These are phyloP conservation scores for Articulospora tetracladia DNA, from an alignment of 495 filamentous ascomycete genomes.

Conservation along the genomic window DNA sequence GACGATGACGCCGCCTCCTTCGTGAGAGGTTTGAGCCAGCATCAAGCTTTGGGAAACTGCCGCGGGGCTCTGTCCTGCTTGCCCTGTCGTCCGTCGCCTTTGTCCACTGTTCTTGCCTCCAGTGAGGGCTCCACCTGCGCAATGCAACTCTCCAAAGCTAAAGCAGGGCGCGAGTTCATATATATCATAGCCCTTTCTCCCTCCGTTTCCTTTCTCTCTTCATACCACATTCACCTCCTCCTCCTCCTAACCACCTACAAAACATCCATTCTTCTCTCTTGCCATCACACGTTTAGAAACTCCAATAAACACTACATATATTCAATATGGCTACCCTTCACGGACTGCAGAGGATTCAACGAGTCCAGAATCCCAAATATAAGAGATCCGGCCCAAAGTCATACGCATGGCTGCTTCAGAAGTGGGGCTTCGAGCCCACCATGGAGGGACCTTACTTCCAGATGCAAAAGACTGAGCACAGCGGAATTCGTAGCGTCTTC, in stretches of 20 bases:
- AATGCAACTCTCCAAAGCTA: background rate
- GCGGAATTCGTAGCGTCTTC: background rate
- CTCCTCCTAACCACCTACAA: background rate
- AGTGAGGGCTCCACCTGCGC: background rate
- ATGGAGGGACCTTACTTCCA: constrained; percentile 63
- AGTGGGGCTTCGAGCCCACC: constrained; percentile 68
- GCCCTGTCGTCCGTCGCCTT: background rate
- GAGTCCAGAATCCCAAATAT: constrained; percentile 61
- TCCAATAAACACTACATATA: background rate
- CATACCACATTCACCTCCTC: background rate
- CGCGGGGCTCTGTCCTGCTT: background rate
- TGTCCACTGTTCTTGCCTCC: background rate
- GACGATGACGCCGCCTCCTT: background rate
- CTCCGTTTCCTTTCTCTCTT: background rate
- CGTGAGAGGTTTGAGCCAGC: background rate
- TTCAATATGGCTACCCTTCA: constrained; percentile 24
- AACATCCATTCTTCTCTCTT: background rate
- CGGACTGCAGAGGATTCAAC: constrained; percentile 46
- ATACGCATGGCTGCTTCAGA: constrained; percentile 65
- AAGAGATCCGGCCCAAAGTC: constrained; percentile 65
- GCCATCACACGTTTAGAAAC: background rate
- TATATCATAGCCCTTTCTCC: background rate
- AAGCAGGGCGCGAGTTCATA: background rate
- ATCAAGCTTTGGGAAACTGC: background rate
- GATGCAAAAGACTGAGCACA: constrained; percentile 19